Base-by-base conservation (phyloP, 768 basidiomycete species). In the Boletellus sp. region DNA sequence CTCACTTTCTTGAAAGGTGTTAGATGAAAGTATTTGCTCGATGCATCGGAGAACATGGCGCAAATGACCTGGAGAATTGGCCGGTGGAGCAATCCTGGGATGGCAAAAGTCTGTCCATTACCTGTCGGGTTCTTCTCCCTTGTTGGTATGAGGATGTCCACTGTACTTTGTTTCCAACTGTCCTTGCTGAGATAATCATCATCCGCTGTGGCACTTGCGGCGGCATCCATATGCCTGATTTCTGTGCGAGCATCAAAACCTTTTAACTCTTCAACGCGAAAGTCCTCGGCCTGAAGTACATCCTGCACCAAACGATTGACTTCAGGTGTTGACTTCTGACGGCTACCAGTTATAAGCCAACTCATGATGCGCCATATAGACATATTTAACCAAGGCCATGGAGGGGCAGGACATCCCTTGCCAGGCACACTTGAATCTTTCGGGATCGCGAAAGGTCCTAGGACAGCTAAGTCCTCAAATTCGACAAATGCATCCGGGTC, bases 81-180 rank as follows among this genome's bases (percentile, higher is more conserved):
- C 0, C 57, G 48, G 48, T 64, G 57, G 10, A 51, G 47, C 3
- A 73, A 52, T 0, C 66, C 71, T 2, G 65, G 56, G 2, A 72
- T 45, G 1, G 44, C n/a, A 43, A 70, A 68, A 0, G 24, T 31
- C 11, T 55, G 17, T 1, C 63, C 51, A 4, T 56, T 56, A 0
- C 52, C 52, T 12, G 11, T 15, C 3, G 3, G 16, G 23, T 28
- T 41, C n/a, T 45, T 48, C n/a, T n/a, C n/a, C n/a, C n/a, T n/a
- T n/a, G n/a, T n/a, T n/a, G n/a, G n/a, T n/a, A n/a, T n/a, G n/a
- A n/a, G 3, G 1, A 55, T 42, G 13, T 54, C 13, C 2, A 55
- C 28, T 1, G 19, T 2, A 1, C 1, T 17, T 13, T 15, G 11
- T 4, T 28, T 34, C 52, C 53, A 57, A 11, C 22, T n/a, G 12